Conservation (phyloP, 2,329 filamentous ascomycete genomes). For the Pseudofabraea citricarpa region DNA sequence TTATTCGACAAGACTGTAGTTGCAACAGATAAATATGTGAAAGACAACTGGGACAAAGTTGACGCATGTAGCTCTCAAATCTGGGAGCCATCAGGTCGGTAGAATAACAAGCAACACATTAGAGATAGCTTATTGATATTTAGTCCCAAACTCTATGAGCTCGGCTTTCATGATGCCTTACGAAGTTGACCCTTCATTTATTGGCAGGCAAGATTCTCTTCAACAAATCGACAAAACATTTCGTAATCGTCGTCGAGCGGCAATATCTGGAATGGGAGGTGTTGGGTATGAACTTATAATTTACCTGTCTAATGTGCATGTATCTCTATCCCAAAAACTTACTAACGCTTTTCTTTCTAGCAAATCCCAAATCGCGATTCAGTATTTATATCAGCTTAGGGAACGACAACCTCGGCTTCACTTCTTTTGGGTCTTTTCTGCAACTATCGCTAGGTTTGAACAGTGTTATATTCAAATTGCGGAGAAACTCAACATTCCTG, state of each 20-base stretch:
- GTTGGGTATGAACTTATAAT: background rate
- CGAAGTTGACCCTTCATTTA: background rate
- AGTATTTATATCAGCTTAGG: constrained; percentile 27
- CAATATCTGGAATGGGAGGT: background rate
- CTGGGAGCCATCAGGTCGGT: too few species aligned
- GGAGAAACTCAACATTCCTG: constrained; percentile 8
- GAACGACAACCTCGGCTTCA: constrained; percentile 18
- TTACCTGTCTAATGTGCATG: background rate
- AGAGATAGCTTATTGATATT: too few species aligned
- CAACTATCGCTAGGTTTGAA: constrained; percentile 9
- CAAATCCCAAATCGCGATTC: constrained; percentile 32
- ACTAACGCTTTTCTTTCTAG: constrained; percentile 14
- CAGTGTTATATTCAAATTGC: constrained; percentile 15
- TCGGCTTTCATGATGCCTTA: too few species aligned
- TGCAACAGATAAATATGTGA: too few species aligned
- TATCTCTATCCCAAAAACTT: too few species aligned
- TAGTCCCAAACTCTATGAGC: too few species aligned
- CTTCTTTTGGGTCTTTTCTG: constrained; percentile 31
- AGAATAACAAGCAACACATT: too few species aligned
- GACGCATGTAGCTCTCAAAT: too few species aligned
- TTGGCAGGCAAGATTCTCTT: background rate
- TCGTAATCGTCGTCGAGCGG: background rate
- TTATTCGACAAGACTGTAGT: too few species aligned
- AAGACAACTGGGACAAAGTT: too few species aligned
- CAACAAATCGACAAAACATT: background rate